These are phyloP conservation scores for Berberis vulgaris DNA, from an alignment of 164 flowering plant genomes.

Conservation along the genomic window DNA sequence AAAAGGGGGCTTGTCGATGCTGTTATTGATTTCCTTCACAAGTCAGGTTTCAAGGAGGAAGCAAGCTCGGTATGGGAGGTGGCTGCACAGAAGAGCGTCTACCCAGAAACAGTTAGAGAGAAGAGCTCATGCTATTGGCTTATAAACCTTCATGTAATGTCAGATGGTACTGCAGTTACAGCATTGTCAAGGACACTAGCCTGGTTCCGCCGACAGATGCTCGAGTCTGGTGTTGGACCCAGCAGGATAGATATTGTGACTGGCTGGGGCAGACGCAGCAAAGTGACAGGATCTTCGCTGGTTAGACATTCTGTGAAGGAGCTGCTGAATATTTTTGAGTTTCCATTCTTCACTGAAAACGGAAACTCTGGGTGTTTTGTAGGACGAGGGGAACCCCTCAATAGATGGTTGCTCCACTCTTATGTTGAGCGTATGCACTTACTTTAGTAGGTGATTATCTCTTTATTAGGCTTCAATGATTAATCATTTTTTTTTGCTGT, in stretches of 20 bases:
- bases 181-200: conserved; percentile 92
- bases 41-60: conserved; percentile 90
- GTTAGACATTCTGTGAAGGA: conserved; percentile 84
- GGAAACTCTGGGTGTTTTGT: conserved; percentile 93
- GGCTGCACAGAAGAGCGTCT: conserved; percentile 81
- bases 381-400: conserved; percentile 87
- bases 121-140: conserved; percentile 83
- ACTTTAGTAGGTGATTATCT: conserved; percentile 23
- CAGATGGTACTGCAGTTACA: conserved; percentile 93
- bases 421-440: conserved; percentile 94
- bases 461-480: too few species aligned
- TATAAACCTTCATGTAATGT: conserved; percentile 93
- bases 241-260: conserved; percentile 82
- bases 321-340: conserved; percentile 57
- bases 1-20: conserved; percentile 93
- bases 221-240: conserved; percentile 58
- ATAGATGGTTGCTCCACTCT: conserved; percentile 62
- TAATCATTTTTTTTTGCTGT: too few species aligned
- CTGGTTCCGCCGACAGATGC: conserved; percentile 67
- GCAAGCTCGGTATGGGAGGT: conserved; percentile 98
- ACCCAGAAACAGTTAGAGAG: conserved; percentile 78
- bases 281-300: conserved; percentile 82
- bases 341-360: conserved; percentile 74
- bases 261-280: conserved; percentile 93
- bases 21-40: conserved; percentile 91